Percentiles rank a stretch among this genome's conserved stretches.
These are phyloP conservation scores for Austroboletus novae-zelandiae DNA, from an alignment of 1,284 basidiomycete genomes.

Conservation along the genomic window DNA sequence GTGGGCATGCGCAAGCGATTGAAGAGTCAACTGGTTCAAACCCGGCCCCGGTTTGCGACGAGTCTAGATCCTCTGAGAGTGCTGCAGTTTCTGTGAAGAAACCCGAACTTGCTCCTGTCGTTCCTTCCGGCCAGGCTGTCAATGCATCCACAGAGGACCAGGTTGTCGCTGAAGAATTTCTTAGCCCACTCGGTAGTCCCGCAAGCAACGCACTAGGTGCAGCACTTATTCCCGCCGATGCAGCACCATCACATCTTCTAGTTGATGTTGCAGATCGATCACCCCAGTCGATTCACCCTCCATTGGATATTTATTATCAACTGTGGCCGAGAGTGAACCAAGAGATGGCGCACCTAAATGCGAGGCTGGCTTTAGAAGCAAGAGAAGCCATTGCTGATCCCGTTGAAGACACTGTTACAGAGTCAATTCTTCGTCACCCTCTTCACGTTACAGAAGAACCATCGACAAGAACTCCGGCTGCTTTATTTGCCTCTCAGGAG, in stretches of 20 bases:
- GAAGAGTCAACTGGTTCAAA: neutral
- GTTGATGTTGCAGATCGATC: constrained; percentile 8
- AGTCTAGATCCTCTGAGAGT: constrained; percentile 1
- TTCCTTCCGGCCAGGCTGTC: neutral
- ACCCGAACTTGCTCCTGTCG: neutral
- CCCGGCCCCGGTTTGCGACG: neutral
- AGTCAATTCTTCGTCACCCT: neutral
- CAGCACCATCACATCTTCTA: constrained; percentile 5
- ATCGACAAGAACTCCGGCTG: neutral
- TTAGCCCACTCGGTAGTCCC: constrained; percentile 26
- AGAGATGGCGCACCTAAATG: constrained; percentile 25
- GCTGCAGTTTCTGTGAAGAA: neutral
- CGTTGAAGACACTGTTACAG: neutral
- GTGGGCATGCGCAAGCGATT: constrained; percentile 33
- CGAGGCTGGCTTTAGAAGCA: neutral
- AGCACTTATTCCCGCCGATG: neutral
- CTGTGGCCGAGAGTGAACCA: constrained; percentile 31
- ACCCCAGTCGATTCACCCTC: neutral
- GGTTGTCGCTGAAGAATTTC: constrained; percentile 23
- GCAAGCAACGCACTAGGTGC: neutral
- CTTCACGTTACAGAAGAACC: neutral
- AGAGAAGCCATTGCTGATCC: neutral
- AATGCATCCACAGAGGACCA: constrained; percentile 3
- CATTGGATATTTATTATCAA: constrained; percentile 19
- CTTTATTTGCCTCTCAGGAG: constrained; percentile 1